Conservation (phyloP, 345 rosid species). For the Rhizophora apiculata region DNA sequence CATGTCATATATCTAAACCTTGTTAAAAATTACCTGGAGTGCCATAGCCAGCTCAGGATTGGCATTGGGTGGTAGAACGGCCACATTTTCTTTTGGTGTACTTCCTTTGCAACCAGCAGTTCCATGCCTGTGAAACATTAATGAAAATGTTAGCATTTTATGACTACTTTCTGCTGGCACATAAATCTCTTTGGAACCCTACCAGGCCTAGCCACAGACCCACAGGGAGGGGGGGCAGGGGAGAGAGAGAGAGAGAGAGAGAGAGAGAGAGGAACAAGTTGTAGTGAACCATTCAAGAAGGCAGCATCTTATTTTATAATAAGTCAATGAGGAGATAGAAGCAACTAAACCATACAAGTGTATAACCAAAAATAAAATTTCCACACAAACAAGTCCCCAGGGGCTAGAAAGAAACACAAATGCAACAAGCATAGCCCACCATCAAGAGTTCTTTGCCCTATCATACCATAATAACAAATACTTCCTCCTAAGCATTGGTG, state of each 20-base stretch:
- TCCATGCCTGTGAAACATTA: conserved; percentile 38
- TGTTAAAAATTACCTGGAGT: conserved; percentile 42
- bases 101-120: conserved; percentile 30
- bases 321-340: too few relatives aligned
- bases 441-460: neutral
- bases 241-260: too few relatives aligned
- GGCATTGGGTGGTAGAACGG: conserved; percentile 19
- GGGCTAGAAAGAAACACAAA: too few relatives aligned
- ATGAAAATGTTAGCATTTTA: conserved; percentile 6
- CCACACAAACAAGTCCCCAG: too few relatives aligned
- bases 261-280: too few relatives aligned
- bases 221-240: too few relatives aligned
- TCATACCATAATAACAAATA: neutral
- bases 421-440: too few relatives aligned
- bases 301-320: too few relatives aligned
- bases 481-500: neutral
- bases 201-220: too few relatives aligned
- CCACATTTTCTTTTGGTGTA: conserved; percentile 27
- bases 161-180: conserved; percentile 1
- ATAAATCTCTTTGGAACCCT: conserved; percentile 1
- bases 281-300: too few relatives aligned
- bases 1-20: neutral
- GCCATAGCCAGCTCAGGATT: conserved; percentile 24
- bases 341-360: too few relatives aligned
- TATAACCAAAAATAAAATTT: too few relatives aligned